Percentiles rank a stretch among this genome's conserved stretches.
These are phyloP conservation scores for Aphanomyces stellatus DNA, from an alignment of 352 stramenopile species.

Conservation along the genomic window DNA sequence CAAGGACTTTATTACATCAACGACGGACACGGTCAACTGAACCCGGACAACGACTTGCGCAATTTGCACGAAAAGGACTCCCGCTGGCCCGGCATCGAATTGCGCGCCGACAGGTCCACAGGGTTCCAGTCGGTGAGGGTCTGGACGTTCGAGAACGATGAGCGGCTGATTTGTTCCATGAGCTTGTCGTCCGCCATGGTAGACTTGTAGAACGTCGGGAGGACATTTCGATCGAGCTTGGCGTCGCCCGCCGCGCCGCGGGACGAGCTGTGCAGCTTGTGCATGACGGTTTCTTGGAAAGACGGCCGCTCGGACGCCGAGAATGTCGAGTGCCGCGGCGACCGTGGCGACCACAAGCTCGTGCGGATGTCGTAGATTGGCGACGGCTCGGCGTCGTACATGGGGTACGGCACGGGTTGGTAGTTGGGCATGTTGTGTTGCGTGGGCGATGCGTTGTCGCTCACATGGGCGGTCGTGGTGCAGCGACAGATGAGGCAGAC, in stretches of 20 bases:
- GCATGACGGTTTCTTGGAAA: background rate
- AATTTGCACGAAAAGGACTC: background rate
- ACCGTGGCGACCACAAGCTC: constrained; percentile 17
- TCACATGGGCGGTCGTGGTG: constrained; percentile 7
- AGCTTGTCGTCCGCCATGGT: constrained; percentile 9
- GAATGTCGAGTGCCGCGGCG: background rate
- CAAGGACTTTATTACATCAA: too few relatives aligned
- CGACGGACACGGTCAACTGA: too few relatives aligned
- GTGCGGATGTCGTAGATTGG: constrained; percentile 19
- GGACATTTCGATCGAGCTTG: background rate
- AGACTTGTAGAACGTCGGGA: background rate
- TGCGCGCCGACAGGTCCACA: constrained; percentile 14
- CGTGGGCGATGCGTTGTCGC: background rate
- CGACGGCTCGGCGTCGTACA: constrained; percentile 5
- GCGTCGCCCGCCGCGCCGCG: background rate
- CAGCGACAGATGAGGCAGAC: constrained; percentile 17
- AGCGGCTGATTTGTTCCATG: constrained; percentile 11
- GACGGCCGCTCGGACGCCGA: background rate
- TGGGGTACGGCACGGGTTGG: background rate
- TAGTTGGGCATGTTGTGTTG: background rate
- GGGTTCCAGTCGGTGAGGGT: constrained; percentile 14
- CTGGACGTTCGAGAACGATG: background rate
- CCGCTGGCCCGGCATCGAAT: constrained; percentile 3
- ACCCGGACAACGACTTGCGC: background rate
- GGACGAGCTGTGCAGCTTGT: background rate